Conservation (phyloP, 371 early-diverging fungal species). For the Parasitella parasitica region DNA sequence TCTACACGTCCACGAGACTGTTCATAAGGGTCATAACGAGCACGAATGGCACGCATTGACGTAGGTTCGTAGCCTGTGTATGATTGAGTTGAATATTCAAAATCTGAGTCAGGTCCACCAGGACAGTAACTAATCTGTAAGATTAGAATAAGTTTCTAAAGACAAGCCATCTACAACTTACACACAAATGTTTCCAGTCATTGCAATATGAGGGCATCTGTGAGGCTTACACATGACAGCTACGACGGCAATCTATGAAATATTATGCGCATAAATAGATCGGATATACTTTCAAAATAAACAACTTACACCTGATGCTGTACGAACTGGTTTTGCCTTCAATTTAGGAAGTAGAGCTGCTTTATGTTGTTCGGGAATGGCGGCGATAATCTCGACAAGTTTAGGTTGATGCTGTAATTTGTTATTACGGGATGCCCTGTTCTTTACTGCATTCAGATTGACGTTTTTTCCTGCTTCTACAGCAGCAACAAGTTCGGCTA, state of each 20-base stretch:
- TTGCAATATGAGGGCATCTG: conserved; percentile 99
- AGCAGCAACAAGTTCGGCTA: conserved; percentile 81
- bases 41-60: conserved; percentile 99
- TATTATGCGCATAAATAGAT: not conserved
- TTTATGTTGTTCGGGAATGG: conserved; percentile 96
- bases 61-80: conserved; percentile 99
- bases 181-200: conserved; percentile 99
- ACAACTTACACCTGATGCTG: conserved; percentile 91
- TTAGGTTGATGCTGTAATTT: conserved; percentile 89
- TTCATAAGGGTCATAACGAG: conserved; percentile 98
- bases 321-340: conserved; percentile 98
- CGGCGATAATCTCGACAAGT: conserved; percentile 98
- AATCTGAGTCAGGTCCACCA: conserved; percentile 99
- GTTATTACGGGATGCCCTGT: conserved; percentile 73
- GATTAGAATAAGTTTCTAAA: not conserved
- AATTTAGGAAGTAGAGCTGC: conserved; percentile 84
- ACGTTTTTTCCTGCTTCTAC: conserved; percentile 71
- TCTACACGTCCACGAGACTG: conserved; percentile 96
- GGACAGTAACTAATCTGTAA: conserved; percentile 88
- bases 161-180: conserved; percentile 37
- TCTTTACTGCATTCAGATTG: conserved; percentile 88
- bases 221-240: conserved; percentile 99
- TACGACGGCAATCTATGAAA: conserved; percentile 92
- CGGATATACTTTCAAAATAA: not conserved
- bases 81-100: conserved; percentile 99